phyloP scores from a whole-genome alignment of 176 grass and related monocot species.

The Triticum monococcum region DNA sequence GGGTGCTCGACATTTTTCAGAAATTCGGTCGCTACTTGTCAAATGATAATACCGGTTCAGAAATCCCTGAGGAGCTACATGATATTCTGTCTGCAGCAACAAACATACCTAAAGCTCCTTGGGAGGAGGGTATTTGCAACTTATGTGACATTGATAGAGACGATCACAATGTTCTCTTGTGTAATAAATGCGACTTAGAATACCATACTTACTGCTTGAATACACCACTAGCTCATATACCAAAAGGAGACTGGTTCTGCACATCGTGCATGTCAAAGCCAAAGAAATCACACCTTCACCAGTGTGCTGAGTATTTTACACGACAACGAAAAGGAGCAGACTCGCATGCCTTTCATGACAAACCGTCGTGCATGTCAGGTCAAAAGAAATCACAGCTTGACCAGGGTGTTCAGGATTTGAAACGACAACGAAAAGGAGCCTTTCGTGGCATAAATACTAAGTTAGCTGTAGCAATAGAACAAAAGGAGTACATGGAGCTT shows the following conservation, averaged over 20 bases:
- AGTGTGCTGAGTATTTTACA: too few relatives aligned
- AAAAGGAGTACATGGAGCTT: too few relatives aligned
- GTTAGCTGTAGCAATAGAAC: too few relatives aligned
- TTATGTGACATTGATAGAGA: slow-evolving; percentile 84
- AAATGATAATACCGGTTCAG: too few relatives aligned
- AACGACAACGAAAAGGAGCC: background rate
- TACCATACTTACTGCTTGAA: slow-evolving; percentile 40
- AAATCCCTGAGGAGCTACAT: too few relatives aligned
- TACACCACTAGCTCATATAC: background rate
- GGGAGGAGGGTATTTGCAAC: slow-evolving; percentile 23
- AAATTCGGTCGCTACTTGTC: too few relatives aligned
- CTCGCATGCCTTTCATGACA: too few relatives aligned
- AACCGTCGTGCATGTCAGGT: slow-evolving; percentile 35
- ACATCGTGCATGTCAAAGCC: slow-evolving; percentile 21
- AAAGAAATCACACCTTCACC: too few relatives aligned
- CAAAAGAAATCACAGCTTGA: slow-evolving; percentile 39
- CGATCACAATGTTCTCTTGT: slow-evolving; percentile 69
- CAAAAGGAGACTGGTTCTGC: slow-evolving; percentile 92
- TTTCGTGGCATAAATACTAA: too few relatives aligned
- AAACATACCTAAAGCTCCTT: too few relatives aligned
- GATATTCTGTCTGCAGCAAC: too few relatives aligned
- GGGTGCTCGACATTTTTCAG: slow-evolving; percentile 50
- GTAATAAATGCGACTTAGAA: slow-evolving; percentile 90
- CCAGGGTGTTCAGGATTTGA: slow-evolving; percentile 30
- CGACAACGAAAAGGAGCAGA: too few relatives aligned